These are phyloP conservation scores for Craterostigma plantagineum DNA, from an alignment of 257 asterid genomes.

Conservation along the genomic window DNA sequence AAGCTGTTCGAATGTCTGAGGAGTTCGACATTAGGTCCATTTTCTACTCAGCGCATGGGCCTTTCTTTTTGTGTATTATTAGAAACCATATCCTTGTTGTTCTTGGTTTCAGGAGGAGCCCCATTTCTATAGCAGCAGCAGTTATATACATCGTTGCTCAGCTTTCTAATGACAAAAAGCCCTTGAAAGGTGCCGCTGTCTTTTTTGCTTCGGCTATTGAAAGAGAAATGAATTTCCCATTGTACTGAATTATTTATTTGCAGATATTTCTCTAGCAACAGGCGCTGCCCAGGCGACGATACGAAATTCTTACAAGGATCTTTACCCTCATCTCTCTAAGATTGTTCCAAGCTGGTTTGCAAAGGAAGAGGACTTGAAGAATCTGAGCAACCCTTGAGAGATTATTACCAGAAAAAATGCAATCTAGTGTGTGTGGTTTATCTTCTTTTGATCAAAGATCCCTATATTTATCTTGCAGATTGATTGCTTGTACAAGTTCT, in stretches of 20 bases:
- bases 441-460: too few relatives aligned
- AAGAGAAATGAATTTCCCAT: background rate
- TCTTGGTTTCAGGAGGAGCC: conserved; percentile 70
- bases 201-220: background rate
- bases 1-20: conserved; percentile 50
- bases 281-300: conserved; percentile 70
- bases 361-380: conserved; percentile 37
- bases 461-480: too few relatives aligned
- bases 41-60: too few relatives aligned
- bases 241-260: too few relatives aligned
- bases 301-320: conserved; percentile 49
- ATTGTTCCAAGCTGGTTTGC: conserved; percentile 64
- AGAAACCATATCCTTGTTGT: background rate
- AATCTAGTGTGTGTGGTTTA: too few relatives aligned
- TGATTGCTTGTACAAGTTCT: too few relatives aligned
- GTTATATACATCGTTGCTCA: conserved; percentile 57
- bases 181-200: conserved; percentile 33
- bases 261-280: conserved; percentile 48
- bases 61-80: too few relatives aligned
- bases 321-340: conserved; percentile 48
- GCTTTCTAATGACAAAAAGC: conserved; percentile 46
- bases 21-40: conserved; percentile 56
- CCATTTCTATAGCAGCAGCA: conserved; percentile 64
- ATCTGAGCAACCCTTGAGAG: conserved; percentile 43
- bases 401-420: too few relatives aligned